Evolutionary conservation across 2,329 filamentous ascomycete species (phyloP).

Genomic region (Periconia digitata): DNA sequence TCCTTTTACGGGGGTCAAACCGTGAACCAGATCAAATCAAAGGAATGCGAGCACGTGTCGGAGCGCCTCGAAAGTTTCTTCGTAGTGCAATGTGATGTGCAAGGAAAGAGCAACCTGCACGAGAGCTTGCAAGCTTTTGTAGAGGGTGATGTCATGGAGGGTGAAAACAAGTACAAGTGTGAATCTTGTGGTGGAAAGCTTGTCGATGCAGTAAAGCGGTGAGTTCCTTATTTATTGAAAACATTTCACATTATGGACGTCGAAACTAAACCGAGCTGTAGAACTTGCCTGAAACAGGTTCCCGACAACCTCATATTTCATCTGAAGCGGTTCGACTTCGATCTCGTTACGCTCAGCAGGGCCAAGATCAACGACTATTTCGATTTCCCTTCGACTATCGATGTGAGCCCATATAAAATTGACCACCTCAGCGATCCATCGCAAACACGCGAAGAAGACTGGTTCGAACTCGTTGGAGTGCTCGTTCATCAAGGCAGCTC

Average conservation of each 20-base stretch:
- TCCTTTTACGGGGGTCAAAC: slow-evolving; percentile 89
- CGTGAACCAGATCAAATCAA: slow-evolving; percentile 92
- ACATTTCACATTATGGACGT: background rate
- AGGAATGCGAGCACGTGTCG: slow-evolving; percentile 91
- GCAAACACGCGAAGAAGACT: slow-evolving; percentile 62
- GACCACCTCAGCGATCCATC: slow-evolving; percentile 71
- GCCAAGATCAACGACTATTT: slow-evolving; percentile 97
- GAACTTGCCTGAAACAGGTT: slow-evolving; percentile 87
- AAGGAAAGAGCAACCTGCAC: slow-evolving; percentile 79
- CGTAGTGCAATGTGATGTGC: slow-evolving; percentile 94
- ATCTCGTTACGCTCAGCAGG: slow-evolving; percentile 72
- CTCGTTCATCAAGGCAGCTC: slow-evolving; percentile 91
- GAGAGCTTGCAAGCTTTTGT: slow-evolving; percentile 95
- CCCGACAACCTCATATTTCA: slow-evolving; percentile 96
- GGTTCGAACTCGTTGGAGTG: slow-evolving; percentile 92
- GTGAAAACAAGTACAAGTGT: slow-evolving; percentile 98
- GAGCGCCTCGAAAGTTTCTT: slow-evolving; percentile 89
- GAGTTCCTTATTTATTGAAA: slow-evolving; percentile 15
- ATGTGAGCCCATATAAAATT: slow-evolving; percentile 90
- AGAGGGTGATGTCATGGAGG: slow-evolving; percentile 94
- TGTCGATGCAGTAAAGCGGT: slow-evolving; percentile 91
- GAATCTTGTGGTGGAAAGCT: slow-evolving; percentile 78
- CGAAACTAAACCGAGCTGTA: slow-evolving; percentile 36
- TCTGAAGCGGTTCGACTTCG: slow-evolving; percentile 84
- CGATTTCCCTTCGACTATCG: slow-evolving; percentile 77